Percentiles rank a stretch among this genome's conserved stretches.
phyloP scores from a whole-genome alignment of 1,139 yeast genomes.

The Blastobotrys raffinosifermentans region DNA sequence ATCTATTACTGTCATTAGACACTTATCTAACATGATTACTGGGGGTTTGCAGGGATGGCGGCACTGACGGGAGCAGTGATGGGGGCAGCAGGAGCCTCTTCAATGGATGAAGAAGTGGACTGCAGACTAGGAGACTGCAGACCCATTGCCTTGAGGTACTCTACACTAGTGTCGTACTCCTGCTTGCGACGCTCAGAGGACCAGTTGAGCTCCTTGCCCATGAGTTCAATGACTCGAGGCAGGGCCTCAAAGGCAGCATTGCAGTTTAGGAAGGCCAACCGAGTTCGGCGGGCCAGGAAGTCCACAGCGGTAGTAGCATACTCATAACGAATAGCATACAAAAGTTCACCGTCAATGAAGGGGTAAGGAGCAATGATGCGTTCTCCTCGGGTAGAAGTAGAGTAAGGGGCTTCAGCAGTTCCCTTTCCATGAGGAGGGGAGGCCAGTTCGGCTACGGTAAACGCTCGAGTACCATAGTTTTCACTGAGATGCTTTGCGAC shows the following conservation, averaged over 20 bases:
- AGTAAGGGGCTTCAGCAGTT: constrained; percentile 15
- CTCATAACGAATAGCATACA: constrained; percentile 76
- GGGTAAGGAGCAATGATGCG: constrained; percentile 61
- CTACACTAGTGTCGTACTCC: constrained; percentile 39
- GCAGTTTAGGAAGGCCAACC: constrained; percentile 88
- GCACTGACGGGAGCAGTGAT: too few relatives aligned
- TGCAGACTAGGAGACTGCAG: too few relatives aligned
- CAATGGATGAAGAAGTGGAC: too few relatives aligned
- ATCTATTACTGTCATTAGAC: too few relatives aligned
- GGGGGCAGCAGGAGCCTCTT: too few relatives aligned
- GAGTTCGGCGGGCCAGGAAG: constrained; percentile 87
- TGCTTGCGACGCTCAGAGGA: constrained; percentile 49
- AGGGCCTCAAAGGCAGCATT: constrained; percentile 76
- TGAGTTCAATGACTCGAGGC: constrained; percentile 78
- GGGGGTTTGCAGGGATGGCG: too few relatives aligned
- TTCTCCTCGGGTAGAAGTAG: constrained; percentile 30
- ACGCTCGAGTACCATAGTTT: constrained; percentile 86
- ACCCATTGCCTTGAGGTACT: constrained; percentile 39
- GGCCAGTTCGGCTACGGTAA: constrained; percentile 55
- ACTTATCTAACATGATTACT: too few relatives aligned
- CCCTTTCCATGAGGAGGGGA: constrained; percentile 22
- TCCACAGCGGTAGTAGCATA: constrained; percentile 85
- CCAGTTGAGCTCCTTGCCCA: constrained; percentile 81
- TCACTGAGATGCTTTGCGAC: constrained; percentile 79
- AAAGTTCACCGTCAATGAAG: constrained; percentile 85